phyloP scores from a whole-genome alignment of 495 filamentous ascomycete species.

The Amniculicola lignicola region DNA sequence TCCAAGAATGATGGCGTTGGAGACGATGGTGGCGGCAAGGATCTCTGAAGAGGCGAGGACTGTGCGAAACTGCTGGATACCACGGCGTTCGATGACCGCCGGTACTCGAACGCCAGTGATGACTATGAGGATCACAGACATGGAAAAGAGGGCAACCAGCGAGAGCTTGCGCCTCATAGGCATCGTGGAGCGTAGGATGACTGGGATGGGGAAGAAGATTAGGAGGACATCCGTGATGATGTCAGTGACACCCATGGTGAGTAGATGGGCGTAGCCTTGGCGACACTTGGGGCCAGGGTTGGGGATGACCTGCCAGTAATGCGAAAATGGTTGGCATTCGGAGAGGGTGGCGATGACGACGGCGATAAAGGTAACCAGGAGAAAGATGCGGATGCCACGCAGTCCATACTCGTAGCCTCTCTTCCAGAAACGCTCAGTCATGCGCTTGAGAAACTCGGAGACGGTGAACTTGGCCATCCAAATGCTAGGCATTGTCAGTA shows the following conservation, averaged over 20 bases:
- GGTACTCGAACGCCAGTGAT: constrained; percentile 43
- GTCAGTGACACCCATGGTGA: constrained; percentile 83
- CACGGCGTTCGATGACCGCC: constrained; percentile 35
- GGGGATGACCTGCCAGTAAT: constrained; percentile 90
- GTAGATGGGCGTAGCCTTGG: constrained; percentile 75
- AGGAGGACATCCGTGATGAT: constrained; percentile 85
- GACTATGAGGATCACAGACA: constrained; percentile 72
- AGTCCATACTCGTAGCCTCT: constrained; percentile 65
- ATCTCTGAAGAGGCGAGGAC: constrained; percentile 44
- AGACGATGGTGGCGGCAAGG: constrained; percentile 42
- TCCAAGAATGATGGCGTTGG: constrained; percentile 44
- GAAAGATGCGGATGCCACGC: constrained; percentile 66
- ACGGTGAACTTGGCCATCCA: constrained; percentile 91
- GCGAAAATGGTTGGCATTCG: constrained; percentile 79
- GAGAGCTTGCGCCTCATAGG: constrained; percentile 51
- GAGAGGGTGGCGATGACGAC: constrained; percentile 75
- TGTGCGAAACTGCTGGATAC: constrained; percentile 44
- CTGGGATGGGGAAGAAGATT: constrained; percentile 81
- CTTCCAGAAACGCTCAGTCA: constrained; percentile 68
- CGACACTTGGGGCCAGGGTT: constrained; percentile 84
- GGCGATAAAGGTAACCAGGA: constrained; percentile 71
- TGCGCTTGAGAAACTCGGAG: constrained; percentile 82
- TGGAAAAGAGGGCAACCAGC: constrained; percentile 71
- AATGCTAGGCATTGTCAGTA: constrained; percentile 53
- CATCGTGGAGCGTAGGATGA: constrained; percentile 75